Base-by-base conservation (phyloP, 2,329 filamentous ascomycete genomes). In the Pestalotiopsis sp. region DNA sequence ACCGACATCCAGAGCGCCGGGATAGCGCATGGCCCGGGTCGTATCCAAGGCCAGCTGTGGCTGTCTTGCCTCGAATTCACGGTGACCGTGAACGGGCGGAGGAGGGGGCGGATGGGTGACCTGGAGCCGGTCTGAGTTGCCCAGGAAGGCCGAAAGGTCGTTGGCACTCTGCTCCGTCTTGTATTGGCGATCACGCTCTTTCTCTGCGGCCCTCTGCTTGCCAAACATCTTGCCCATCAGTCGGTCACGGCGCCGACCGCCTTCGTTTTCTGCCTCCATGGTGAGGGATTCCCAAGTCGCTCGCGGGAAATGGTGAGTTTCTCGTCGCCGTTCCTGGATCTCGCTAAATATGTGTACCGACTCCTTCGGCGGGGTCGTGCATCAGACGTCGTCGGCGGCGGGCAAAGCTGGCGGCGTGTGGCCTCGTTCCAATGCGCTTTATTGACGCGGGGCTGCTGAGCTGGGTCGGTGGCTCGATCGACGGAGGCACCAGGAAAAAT, bases 191-290 rank as follows among this genome's bases (percentile, higher is more conserved):
- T 66, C 49, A 14, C 52, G 63, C 72, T 61, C 67, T 75, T 78
- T 62, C 70, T 74, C 70, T 79, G 72, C 73, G 74, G 70, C 73
- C 68, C 76, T 79, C 79, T 75, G 79, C 75, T 71, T 78, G 68
- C 83, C 83, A 74, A 90, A 90, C 68, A 91, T 81, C 81, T 89
- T 90, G 72, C 88, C 88, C 85, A 91, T 91, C 61, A 91, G 79
- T 70, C 89, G 88, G 74, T 78, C 77, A 55, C 77, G 74, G 55
- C 77, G 72, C 17, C 59, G 59, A 65, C 72, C 70, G 70, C 74
- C 71, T 38, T 79, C 77, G 68, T 68, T 66, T 58, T 78, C 76
- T 67, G 75, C 70, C 69, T 79, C 77, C 77, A 79, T 79, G 70
- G 64, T 74, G 67, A 66, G 27, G 41, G 62, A 52, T n/a, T 52